Evolutionary conservation across 2,329 filamentous ascomycete species (phyloP).

Genomic region (Tolypocladium paradoxum): DNA sequence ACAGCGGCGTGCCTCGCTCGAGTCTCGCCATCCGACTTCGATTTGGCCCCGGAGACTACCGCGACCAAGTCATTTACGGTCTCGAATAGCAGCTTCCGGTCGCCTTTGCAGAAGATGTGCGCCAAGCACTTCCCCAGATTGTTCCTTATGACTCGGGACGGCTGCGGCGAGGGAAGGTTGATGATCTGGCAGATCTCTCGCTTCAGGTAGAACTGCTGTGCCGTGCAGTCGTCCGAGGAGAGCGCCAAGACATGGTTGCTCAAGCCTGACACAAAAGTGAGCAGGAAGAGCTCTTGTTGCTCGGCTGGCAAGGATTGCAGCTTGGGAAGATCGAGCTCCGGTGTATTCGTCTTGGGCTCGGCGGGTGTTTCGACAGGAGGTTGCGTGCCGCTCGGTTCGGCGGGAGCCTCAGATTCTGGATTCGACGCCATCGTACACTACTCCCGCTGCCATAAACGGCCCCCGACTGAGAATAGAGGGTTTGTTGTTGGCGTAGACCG

Average conservation of each 20-base stretch:
- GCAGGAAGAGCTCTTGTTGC: conserved; percentile 88
- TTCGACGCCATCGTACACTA: conserved; percentile 23
- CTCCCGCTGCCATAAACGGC: conserved; percentile 10
- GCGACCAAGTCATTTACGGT: conserved; percentile 79
- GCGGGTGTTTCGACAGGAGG: conserved; percentile 21
- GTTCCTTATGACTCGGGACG: conserved; percentile 81
- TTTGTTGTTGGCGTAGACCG: background rate
- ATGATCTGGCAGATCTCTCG: conserved; percentile 91
- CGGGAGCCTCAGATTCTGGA: conserved; percentile 24
- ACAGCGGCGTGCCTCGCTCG: conserved; percentile 79
- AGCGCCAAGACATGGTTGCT: conserved; percentile 69
- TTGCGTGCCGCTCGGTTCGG: conserved; percentile 9
- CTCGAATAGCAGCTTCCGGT: conserved; percentile 86
- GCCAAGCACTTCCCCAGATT: conserved; percentile 78
- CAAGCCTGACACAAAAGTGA: conserved; percentile 78
- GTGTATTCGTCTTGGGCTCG: conserved; percentile 39
- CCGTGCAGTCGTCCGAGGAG: conserved; percentile 67
- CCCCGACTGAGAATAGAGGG: conserved; percentile 1
- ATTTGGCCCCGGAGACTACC: conserved; percentile 64
- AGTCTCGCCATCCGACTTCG: conserved; percentile 62
- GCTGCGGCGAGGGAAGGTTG: conserved; percentile 70
- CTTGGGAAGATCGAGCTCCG: conserved; percentile 82
- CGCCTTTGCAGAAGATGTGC: conserved; percentile 72
- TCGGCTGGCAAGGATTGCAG: conserved; percentile 82
- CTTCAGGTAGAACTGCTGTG: conserved; percentile 85